phyloP scores from a whole-genome alignment of 2,329 filamentous ascomycete species.

The Pleomassaria siparia region DNA sequence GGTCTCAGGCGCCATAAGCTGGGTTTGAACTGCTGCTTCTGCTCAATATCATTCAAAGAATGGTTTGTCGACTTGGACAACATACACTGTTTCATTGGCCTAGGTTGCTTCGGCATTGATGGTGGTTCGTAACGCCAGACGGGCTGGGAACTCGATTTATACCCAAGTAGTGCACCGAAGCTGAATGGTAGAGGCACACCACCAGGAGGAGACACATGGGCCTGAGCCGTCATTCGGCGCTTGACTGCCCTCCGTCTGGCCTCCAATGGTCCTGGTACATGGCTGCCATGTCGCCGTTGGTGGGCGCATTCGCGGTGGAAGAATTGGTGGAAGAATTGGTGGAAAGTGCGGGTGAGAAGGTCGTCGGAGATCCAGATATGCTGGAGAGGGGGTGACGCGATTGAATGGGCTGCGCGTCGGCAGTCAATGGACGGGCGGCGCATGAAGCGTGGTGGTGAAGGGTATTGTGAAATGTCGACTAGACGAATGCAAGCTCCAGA shows the following conservation, averaged over 20 bases:
- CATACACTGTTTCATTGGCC: slow-evolving; percentile 22
- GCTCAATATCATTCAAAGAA: neutral
- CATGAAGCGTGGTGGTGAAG: slow-evolving; percentile 54
- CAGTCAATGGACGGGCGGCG: slow-evolving; percentile 51
- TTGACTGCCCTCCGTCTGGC: slow-evolving; percentile 58
- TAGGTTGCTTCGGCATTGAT: slow-evolving; percentile 16
- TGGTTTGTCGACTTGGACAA: neutral
- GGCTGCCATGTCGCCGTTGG: slow-evolving; percentile 59
- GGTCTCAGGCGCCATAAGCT: neutral
- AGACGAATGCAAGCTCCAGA: too few relatives aligned
- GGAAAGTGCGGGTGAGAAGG: slow-evolving; percentile 54
- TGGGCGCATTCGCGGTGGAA: slow-evolving; percentile 48
- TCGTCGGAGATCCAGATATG: slow-evolving; percentile 63
- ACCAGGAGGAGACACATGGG: slow-evolving; percentile 42
- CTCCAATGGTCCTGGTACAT: slow-evolving; percentile 64
- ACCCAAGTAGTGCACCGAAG: slow-evolving; percentile 31
- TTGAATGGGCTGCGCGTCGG: slow-evolving; percentile 52
- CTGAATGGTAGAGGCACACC: slow-evolving; percentile 25
- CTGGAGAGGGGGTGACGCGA: slow-evolving; percentile 44
- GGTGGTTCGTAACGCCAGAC: slow-evolving; percentile 41
- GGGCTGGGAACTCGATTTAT: slow-evolving; percentile 21
- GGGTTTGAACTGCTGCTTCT: slow-evolving; percentile 1
- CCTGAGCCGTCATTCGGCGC: slow-evolving; percentile 54
- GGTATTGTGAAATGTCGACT: too few relatives aligned
- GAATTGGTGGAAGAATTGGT: slow-evolving; percentile 53